Conservation (phyloP, 306 rosid species). For the Glycyrrhiza uralensis region DNA sequence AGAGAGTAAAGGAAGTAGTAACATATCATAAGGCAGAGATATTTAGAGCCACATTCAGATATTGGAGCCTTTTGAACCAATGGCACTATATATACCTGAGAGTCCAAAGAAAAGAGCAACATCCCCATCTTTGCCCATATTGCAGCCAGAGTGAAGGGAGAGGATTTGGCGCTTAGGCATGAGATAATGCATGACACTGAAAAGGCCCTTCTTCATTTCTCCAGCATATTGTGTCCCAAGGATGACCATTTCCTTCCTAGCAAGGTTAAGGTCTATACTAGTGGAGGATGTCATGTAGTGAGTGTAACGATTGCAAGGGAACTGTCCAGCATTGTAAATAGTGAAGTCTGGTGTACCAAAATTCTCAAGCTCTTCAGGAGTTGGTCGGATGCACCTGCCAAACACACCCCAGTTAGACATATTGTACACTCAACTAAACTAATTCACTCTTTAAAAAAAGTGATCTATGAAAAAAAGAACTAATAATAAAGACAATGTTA, state of each 20-base stretch:
- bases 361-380: conserved; percentile 66
- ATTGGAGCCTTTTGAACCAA: neutral
- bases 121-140: conserved; percentile 78
- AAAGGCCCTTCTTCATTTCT: conserved; percentile 94
- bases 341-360: conserved; percentile 93
- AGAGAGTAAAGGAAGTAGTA: too few species aligned
- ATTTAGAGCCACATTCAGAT: too few species aligned
- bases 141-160: conserved; percentile 90
- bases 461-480: too few species aligned
- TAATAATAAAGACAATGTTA: too few species aligned
- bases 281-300: conserved; percentile 97
- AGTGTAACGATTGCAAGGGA: conserved; percentile 89
- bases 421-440: neutral
- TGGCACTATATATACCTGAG: conserved; percentile 57
- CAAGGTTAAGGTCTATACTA: conserved; percentile 74
- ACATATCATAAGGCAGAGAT: neutral
- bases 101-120: conserved; percentile 96
- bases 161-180: conserved; percentile 83
- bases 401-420: conserved; percentile 7
- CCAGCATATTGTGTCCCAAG: conserved; percentile 97
- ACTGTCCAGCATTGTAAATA: conserved; percentile 85
- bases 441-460: too few species aligned
- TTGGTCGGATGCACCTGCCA: conserved; percentile 91
- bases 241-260: conserved; percentile 90
- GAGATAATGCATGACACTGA: conserved; percentile 87